Evolutionary conservation across 2,329 filamentous ascomycete species (phyloP), one percentile per base, ranked within the genome.

Genomic region (Pyricularia pennisetigena): DNA sequence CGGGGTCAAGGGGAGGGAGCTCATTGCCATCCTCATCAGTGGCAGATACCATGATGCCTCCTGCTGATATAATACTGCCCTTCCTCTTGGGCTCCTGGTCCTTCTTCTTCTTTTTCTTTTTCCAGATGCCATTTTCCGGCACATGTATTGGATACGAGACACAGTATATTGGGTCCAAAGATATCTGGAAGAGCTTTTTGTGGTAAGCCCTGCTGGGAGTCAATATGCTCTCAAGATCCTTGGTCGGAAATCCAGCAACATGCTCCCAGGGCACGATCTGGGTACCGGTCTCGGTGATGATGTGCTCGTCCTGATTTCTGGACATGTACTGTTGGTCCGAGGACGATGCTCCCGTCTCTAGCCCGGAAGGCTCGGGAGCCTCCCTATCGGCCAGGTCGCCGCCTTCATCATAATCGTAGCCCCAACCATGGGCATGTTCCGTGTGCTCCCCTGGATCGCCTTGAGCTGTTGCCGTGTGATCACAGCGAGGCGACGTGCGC

Each of bases 61-160:
- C 64, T 16, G 23, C 30, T 14, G 64, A 65, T 2, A 66, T 54
- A 12, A 66, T 35, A 20, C 54, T 67, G 64, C 30, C 28, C 69
- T 76, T 77, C 67, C 76, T 74, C 68, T 77, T 74, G 67, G 72
- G 72, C 54, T 73, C 71, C 35, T 68, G 74, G 69, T 72, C 79
- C 74, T 75, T 76, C 70, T 77, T 74, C 67, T 78, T 78, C 73
- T 83, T 85, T 75, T 84, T 86, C 80, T 89, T 92, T 74, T 84
- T 83, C 92, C 92, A 95, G 59, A 84, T 84, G 1, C 92, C 92
- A 76, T 92, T 91, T 73, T 92, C 88, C 1, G 89, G 88, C 57
- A 93, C 90, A 77, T 94, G 93, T 59, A 96, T 87, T 4, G 93
- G 93, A 77, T 92, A 93, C 0, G 93, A 93, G 23, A 96, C 82